Conservation (phyloP, 257 asterid genomes). For the Henckelia pumila region DNA sequence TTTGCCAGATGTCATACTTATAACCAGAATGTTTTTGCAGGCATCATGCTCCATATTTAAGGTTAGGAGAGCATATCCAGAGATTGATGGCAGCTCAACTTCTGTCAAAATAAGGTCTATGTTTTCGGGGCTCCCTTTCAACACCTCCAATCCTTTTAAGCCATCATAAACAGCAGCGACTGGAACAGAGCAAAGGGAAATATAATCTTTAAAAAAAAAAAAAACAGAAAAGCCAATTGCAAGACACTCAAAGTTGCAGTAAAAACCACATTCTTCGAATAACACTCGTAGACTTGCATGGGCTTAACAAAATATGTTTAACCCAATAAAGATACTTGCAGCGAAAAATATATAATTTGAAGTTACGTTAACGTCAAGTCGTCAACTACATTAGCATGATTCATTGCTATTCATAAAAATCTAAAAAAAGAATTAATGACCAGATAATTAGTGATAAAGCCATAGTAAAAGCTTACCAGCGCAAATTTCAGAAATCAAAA, state of each 20-base stretch:
- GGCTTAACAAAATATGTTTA: conserved; percentile 7
- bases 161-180: conserved; percentile 87
- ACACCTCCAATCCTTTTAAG: conserved; percentile 79
- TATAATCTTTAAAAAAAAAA: not conserved
- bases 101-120: conserved; percentile 81
- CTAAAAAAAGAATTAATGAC: too few relatives aligned
- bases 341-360: too few relatives aligned
- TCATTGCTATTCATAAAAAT: too few relatives aligned
- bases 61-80: conserved; percentile 86
- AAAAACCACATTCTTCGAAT: not conserved
- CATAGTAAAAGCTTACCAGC: too few relatives aligned
- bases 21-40: conserved; percentile 85
- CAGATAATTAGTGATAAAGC: too few relatives aligned
- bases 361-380: too few relatives aligned
- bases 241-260: not conserved
- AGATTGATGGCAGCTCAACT: conserved; percentile 75
- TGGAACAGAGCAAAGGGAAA: conserved; percentile 22
- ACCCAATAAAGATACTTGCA: too few relatives aligned
- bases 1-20: conserved; percentile 50
- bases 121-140: conserved; percentile 53
- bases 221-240: not conserved
- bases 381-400: too few relatives aligned
- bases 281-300: not conserved
- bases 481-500: too few relatives aligned
- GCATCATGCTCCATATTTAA: conserved; percentile 72